Conservation (phyloP, 179 eudicot species). For the Patellifolia procumbens region DNA sequence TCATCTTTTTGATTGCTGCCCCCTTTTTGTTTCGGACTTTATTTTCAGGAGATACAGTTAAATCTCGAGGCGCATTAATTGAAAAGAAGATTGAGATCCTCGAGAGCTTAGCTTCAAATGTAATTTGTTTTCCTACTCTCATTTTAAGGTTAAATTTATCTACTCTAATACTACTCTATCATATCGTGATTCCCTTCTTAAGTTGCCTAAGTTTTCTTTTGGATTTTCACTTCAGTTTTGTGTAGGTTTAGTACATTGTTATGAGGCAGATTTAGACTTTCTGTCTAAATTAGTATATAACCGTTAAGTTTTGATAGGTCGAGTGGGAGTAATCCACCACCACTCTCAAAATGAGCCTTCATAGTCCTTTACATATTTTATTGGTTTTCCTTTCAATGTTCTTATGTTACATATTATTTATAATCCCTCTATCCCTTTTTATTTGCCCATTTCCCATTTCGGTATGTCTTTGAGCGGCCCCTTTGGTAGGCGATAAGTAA, state of each 20-base stretch:
- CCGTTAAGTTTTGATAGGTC: neutral
- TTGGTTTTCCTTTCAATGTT: neutral
- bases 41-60: slow-evolving; percentile 52
- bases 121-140: slow-evolving; percentile 30
- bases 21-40: neutral
- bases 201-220: neutral
- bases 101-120: slow-evolving; percentile 67
- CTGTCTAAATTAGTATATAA: neutral
- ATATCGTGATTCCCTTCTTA: neutral
- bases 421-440: neutral
- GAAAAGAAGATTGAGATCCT: slow-evolving; percentile 88
- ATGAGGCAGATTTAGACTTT: no score
- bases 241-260: no score
- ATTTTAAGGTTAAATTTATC: neutral
- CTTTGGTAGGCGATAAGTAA: no score
- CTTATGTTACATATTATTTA: neutral
- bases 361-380: neutral
- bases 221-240: no score
- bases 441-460: no score
- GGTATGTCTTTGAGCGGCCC: no score
- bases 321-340: neutral
- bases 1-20: neutral
- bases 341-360: neutral
- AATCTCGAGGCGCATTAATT: slow-evolving; percentile 57
- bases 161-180: no score